Percentiles rank a stretch among this genome's conserved stretches.
These are phyloP conservation scores for Ustilago tritici DNA, from an alignment of 1,284 basidiomycete genomes.

Conservation along the genomic window DNA sequence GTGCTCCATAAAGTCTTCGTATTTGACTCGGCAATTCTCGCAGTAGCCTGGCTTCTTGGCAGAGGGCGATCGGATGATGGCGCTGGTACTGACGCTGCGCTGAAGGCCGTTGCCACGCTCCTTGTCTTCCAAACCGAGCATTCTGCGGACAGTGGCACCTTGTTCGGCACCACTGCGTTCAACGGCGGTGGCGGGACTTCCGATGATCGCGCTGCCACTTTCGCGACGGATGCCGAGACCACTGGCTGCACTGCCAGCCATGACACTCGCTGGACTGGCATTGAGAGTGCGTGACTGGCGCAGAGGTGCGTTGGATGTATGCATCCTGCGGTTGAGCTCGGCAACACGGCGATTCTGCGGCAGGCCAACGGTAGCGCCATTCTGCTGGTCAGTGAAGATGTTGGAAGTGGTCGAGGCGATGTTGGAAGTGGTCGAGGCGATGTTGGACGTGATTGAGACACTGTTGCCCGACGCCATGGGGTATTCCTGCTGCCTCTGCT, in stretches of 20 bases:
- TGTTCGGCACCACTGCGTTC: conserved; percentile 23
- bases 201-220: conserved; percentile 26
- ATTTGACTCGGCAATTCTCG: conserved; percentile 93
- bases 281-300: conserved; percentile 25
- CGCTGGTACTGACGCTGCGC: conserved; percentile 53
- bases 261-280: conserved; percentile 49
- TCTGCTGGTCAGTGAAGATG: conserved; percentile 50
- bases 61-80: conserved; percentile 69
- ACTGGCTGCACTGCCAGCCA: conserved; percentile 44
- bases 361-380: conserved; percentile 36
- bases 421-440: conserved; percentile 87
- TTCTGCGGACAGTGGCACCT: conserved; percentile 56
- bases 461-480: conserved; percentile 76
- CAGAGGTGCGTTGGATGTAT: conserved; percentile 39
- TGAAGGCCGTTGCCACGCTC: conserved; percentile 24
- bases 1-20: conserved; percentile 92
- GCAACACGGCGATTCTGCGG: conserved; percentile 57
- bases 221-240: conserved; percentile 48
- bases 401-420: conserved; percentile 85
- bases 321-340: conserved; percentile 59
- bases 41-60: conserved; percentile 95
- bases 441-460: conserved; percentile 88
- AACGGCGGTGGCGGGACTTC: conserved; percentile 18
- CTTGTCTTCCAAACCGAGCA: conserved; percentile 54
- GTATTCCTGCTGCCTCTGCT: conserved; percentile 43